Conservation (phyloP, 306 rosid species). For the Sophora flavescens region DNA sequence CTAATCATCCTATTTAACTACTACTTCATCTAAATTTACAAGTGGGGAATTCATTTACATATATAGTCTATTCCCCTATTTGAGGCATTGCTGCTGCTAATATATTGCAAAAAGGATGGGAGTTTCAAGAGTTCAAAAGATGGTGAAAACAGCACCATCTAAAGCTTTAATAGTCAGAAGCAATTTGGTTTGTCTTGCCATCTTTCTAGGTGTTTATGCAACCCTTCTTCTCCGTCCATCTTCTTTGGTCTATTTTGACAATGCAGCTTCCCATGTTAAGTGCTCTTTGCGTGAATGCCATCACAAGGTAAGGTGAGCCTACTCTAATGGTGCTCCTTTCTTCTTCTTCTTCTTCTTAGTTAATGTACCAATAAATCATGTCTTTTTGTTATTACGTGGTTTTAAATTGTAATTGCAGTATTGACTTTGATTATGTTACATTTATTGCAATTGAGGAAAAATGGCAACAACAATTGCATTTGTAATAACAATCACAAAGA, state of each 20-base stretch:
- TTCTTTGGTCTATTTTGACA: constrained; percentile 67
- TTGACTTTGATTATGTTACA: background rate
- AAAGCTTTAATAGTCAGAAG: constrained; percentile 77
- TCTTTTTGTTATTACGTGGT: background rate
- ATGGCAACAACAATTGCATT: background rate
- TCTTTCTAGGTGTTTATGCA: constrained; percentile 66
- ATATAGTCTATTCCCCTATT: constrained; percentile 46
- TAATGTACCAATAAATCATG: background rate
- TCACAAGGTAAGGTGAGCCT: constrained; percentile 98
- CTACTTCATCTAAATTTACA: constrained; percentile 33
- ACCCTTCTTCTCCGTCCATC: constrained; percentile 83
- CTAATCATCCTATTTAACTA: constrained; percentile 48
- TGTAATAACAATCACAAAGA: background rate
- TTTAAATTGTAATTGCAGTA: background rate
- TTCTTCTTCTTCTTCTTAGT: background rate
- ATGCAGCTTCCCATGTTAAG: constrained; percentile 73
- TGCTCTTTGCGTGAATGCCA: constrained; percentile 84
- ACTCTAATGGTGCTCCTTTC: constrained; percentile 30
- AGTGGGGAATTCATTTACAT: constrained; percentile 29
- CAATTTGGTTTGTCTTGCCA: constrained; percentile 73
- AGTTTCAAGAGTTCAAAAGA: constrained; percentile 56
- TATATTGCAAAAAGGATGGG: constrained; percentile 46
- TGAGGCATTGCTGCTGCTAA: constrained; percentile 39
- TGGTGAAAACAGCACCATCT: constrained; percentile 68
- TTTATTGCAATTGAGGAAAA: background rate